Percentiles rank a stretch among this genome's conserved stretches.
These are phyloP conservation scores for Lagenidium giganteum DNA, from an alignment of 352 stramenopile species.

Conservation along the genomic window DNA sequence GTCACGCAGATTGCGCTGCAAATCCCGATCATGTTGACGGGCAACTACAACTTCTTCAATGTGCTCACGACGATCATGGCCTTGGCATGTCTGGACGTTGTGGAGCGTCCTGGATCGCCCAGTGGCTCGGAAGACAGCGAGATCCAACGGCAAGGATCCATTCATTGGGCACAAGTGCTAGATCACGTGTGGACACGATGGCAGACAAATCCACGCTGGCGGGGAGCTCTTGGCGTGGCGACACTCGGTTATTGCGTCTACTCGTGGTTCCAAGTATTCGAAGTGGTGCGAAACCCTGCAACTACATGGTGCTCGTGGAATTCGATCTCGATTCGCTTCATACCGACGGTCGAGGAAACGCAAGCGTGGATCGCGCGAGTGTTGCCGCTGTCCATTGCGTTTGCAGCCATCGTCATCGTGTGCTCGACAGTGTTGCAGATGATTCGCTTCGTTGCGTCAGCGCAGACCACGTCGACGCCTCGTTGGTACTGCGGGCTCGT, in stretches of 20 bases:
- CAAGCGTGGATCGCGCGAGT: slow-evolving; percentile 38
- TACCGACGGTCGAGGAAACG: slow-evolving; percentile 26
- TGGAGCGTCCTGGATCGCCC: background rate
- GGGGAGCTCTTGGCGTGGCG: background rate
- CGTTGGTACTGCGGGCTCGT: slow-evolving; percentile 4
- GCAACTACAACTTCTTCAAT: slow-evolving; percentile 96
- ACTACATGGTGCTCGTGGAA: too few relatives aligned
- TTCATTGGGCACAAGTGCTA: slow-evolving; percentile 5
- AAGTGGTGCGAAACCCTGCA: too few relatives aligned
- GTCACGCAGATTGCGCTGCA: slow-evolving; percentile 78
- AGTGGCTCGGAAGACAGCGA: background rate
- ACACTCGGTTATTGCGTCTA: slow-evolving; percentile 24
- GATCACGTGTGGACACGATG: slow-evolving; percentile 19
- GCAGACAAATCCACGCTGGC: slow-evolving; percentile 12
- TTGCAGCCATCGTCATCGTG: slow-evolving; percentile 8
- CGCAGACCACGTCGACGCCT: background rate
- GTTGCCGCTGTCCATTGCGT: slow-evolving; percentile 19
- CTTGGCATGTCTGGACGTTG: slow-evolving; percentile 24
- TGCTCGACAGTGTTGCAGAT: slow-evolving; percentile 28
- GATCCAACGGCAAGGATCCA: too few relatives aligned
- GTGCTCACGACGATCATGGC: slow-evolving; percentile 69
- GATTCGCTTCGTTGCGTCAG: background rate
- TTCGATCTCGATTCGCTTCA: slow-evolving; percentile 22
- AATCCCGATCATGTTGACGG: slow-evolving; percentile 80
- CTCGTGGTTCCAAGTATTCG: slow-evolving; percentile 21